Conservation (phyloP, 2,329 filamentous ascomycete genomes). For the Gremmenia infestans region DNA sequence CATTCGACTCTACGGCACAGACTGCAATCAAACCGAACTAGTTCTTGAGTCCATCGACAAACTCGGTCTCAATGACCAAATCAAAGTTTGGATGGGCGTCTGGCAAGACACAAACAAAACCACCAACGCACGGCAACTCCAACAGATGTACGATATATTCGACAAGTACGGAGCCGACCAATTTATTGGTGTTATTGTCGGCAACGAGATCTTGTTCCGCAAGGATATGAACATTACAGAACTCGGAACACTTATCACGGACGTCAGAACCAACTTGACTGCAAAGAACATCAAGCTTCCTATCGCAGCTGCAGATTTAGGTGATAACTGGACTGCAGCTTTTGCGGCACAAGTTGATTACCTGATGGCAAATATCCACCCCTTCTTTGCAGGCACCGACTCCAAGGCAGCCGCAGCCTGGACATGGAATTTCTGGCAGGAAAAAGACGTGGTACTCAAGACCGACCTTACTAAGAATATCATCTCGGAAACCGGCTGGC, state of each 20-base stretch:
- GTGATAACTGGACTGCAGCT: conserved; percentile 73
- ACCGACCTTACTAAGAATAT: conserved; percentile 62
- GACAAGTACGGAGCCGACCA: conserved; percentile 61
- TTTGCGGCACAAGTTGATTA: conserved; percentile 72
- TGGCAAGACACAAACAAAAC: conserved; percentile 83
- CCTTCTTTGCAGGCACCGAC: conserved; percentile 81
- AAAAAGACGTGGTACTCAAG: conserved; percentile 60
- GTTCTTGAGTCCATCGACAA: conserved; percentile 74
- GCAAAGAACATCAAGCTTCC: conserved; percentile 61
- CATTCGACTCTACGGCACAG: conserved; percentile 86
- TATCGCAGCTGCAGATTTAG: conserved; percentile 83
- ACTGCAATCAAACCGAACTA: conserved; percentile 98
- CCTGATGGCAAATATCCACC: conserved; percentile 95
- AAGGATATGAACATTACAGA: conserved; percentile 63
- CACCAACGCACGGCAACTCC: conserved; percentile 76
- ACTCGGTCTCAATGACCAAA: conserved; percentile 62
- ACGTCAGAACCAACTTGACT: conserved; percentile 70
- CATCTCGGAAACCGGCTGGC: conserved; percentile 92
- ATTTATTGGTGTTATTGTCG: conserved; percentile 78
- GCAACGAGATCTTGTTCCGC: conserved; percentile 75
- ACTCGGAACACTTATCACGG: conserved; percentile 59
- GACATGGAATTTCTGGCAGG: conserved; percentile 79
- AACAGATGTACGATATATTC: conserved; percentile 79
- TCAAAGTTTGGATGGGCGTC: conserved; percentile 92
- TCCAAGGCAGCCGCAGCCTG: conserved; percentile 66